Conservation (phyloP, 176 grass and related monocot species). For the Musa troglodytarum region DNA sequence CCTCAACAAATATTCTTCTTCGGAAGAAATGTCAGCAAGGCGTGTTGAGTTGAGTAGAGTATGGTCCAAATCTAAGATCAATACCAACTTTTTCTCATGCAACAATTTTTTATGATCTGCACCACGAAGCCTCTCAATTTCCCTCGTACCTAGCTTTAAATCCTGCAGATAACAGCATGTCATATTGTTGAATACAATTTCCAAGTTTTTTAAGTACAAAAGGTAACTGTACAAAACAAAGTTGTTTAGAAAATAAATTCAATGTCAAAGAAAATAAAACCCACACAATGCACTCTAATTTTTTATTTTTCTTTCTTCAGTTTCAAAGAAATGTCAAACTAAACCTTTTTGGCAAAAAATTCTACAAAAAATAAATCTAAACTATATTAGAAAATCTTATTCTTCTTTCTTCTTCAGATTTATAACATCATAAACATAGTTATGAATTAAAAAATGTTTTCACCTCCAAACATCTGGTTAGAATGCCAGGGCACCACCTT, state of each 20-base stretch:
- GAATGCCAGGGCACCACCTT: too few relatives aligned
- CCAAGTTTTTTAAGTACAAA: background rate
- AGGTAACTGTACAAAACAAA: background rate
- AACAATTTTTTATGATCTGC: constrained; percentile 64
- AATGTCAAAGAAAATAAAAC: too few relatives aligned
- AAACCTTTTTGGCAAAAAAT: too few relatives aligned
- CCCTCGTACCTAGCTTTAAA: constrained; percentile 54
- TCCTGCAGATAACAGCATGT: constrained; percentile 32
- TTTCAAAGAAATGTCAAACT: too few relatives aligned
- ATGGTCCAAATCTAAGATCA: constrained; percentile 91
- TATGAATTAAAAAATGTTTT: too few relatives aligned
- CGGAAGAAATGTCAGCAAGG: constrained; percentile 41
- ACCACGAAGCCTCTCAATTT: constrained; percentile 61
- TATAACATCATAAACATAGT: too few relatives aligned
- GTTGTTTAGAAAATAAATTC: constrained; percentile 5
- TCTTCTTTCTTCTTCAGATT: too few relatives aligned
- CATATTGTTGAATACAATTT: background rate
- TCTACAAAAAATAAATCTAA: too few relatives aligned
- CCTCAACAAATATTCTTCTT: constrained; percentile 64
- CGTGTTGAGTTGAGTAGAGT: constrained; percentile 79
- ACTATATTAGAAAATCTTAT: too few relatives aligned
- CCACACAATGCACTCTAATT: too few relatives aligned
- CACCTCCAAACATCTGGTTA: too few relatives aligned
- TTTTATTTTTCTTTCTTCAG: too few relatives aligned
- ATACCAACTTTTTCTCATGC: constrained; percentile 53